A percentile compares a stretch with the other conserved stretches of the same genome.
Conservation (phyloP, 2,329 filamentous ascomycete genomes). For the Ustilaginoidea virens region DNA sequence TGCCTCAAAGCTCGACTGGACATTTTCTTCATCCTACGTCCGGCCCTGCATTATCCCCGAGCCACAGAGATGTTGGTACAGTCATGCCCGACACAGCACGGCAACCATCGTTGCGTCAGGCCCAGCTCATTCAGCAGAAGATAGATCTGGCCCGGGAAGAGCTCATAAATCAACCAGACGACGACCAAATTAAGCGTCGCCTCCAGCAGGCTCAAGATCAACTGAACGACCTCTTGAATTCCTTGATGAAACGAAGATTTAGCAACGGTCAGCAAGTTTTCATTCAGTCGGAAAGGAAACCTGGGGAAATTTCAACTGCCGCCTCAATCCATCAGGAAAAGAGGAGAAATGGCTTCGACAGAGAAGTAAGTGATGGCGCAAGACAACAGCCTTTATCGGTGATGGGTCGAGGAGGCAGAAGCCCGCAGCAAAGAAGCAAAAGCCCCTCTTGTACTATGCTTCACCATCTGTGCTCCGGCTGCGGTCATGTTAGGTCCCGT, state of each 20-base stretch:
- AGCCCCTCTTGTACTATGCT: constrained; percentile 9
- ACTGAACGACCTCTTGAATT: constrained; percentile 15
- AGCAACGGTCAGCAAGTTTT: no score
- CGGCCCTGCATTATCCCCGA: no score
- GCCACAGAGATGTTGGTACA: no score
- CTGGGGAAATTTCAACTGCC: no score
- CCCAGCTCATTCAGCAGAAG: constrained; percentile 14
- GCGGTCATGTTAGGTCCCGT: constrained; percentile 19
- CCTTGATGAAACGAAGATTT: not conserved
- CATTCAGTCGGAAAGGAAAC: no score
- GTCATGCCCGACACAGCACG: no score
- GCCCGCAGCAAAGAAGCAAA: constrained; percentile 4
- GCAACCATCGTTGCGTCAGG: not conserved
- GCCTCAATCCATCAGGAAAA: no score
- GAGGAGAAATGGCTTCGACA: no score
- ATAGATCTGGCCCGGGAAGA: constrained; percentile 12
- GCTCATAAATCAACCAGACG: constrained; percentile 10
- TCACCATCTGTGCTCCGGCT: constrained; percentile 21
- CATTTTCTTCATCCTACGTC: no score
- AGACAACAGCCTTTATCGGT: no score
- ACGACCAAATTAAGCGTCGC: constrained; percentile 10
- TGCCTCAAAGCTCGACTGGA: no score
- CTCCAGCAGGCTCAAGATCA: constrained; percentile 13
- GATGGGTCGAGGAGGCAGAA: not conserved
- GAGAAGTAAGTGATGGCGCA: no score